Evolutionary conservation across 192 early-diverging fungal species (phyloP), one percentile per base, ranked within the genome.

Genomic region (Coemansia sp.): DNA sequence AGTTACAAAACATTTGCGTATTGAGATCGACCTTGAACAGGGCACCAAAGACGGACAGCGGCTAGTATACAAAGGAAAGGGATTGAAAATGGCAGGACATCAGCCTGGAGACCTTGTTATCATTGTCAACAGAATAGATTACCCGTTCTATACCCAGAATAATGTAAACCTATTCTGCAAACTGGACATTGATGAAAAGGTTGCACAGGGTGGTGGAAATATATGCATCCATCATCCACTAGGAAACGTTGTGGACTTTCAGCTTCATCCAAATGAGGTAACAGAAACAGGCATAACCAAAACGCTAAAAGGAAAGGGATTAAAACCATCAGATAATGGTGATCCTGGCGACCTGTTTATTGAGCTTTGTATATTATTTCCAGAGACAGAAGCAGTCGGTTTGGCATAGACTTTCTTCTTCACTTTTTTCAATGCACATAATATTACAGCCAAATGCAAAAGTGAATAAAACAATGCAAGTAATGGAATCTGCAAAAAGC

Each of bases 81-180:
- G 71, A 7, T 7, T 46, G 14, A 41, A 42, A 32, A 25, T 32
- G 14, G 9, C 25, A 22, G 45, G 42, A 10, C 16, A 60, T 3
- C n/a, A 25, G 17, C 53, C 71, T 19, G 71, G 71, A 7, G 71
- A 73, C 22, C 71, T 73, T 38, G 56, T 73, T 22, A 46, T 73
- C 20, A 73, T 73, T 32, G 46, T 73, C 50, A 73, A 73, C 44
- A 48, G 71, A 16, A 55, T 67, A 5, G 71, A 73, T 20, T 73
- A 73, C 37, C 71, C 71, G 17, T 67, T 73, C 46, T 73, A 41
- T 25, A 40, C 56, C 50, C 64, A 64, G 40, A 17, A 32, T 2
- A 37, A 58, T 7, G 5, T 14, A 0, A 53, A 73, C 45, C 25
- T 73, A 39, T 55, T 62, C 20, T 73, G 71, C 65, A 66, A 56